A percentile compares a stretch with the other conserved stretches of the same genome.
Conservation (phyloP, 768 basidiomycete genomes). For the Agrocybe chaxingu region DNA sequence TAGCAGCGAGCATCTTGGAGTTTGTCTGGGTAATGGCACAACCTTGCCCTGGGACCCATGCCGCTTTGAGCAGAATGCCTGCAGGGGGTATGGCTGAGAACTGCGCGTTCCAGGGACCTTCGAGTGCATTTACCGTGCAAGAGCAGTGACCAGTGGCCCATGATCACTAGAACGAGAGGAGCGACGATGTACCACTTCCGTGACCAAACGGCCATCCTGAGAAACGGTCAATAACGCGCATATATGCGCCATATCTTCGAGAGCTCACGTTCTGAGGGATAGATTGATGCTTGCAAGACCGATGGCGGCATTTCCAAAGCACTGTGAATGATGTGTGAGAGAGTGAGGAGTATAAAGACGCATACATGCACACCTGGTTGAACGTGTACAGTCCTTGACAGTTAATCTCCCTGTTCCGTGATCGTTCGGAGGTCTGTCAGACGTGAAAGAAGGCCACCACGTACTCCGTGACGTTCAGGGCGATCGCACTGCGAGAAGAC, state of each 20-base stretch:
- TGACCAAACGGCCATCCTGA: conserved; percentile 70
- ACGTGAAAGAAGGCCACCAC: background rate
- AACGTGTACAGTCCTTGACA: conserved; percentile 72
- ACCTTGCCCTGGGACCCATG: conserved; percentile 44
- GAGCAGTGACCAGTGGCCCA: conserved; percentile 71
- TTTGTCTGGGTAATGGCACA: conserved; percentile 61
- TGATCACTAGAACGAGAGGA: conserved; percentile 52
- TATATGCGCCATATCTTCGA: conserved; percentile 8
- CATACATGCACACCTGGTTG: conserved; percentile 40
- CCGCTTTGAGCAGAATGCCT: conserved; percentile 61
- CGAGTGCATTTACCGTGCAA: conserved; percentile 49
- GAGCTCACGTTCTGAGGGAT: conserved; percentile 59
- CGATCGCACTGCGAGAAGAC: conserved; percentile 40
- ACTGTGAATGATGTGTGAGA: conserved; percentile 19
- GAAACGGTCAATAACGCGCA: background rate
- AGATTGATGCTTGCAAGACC: conserved; percentile 73
- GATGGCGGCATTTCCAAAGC: conserved; percentile 61
- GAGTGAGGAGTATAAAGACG: background rate
- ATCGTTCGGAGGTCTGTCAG: background rate
- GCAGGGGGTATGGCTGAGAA: background rate
- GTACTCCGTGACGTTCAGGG: conserved; percentile 54
- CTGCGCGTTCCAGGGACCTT: background rate
- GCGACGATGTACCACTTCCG: conserved; percentile 50
- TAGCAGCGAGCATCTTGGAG: conserved; percentile 56
- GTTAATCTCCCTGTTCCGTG: conserved; percentile 40